Evolutionary conservation across 139 green algal genomes (phyloP).

Genomic region (Spirogloea muscicola): DNA sequence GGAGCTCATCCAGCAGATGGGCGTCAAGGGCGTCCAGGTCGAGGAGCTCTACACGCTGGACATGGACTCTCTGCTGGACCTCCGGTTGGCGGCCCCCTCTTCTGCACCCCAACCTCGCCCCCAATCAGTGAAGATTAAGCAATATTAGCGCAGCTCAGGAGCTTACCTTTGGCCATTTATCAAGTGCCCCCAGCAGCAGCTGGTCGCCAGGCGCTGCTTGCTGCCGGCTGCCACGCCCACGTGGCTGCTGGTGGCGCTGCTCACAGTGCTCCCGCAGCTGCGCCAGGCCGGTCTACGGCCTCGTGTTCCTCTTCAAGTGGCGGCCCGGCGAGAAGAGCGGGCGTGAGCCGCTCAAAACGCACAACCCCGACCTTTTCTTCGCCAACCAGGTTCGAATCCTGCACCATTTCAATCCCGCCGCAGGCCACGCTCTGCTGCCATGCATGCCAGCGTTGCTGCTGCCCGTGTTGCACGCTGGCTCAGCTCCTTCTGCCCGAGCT

Average conservation of each 20-base stretch:
- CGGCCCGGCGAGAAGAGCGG: slow-evolving; percentile 64
- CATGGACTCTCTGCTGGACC: slow-evolving; percentile 52
- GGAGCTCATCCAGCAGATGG: slow-evolving; percentile 85
- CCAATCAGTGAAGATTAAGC: no score
- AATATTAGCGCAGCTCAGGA: no score
- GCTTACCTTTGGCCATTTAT: no score
- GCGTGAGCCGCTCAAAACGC: slow-evolving; percentile 49
- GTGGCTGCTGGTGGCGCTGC: no score
- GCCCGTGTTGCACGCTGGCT: no score
- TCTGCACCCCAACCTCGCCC: slow-evolving; percentile 36
- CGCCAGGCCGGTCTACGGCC: slow-evolving; percentile 88
- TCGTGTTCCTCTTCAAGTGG: slow-evolving; percentile 99
- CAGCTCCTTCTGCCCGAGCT: no score
- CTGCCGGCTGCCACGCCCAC: no score
- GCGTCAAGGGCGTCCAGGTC: slow-evolving; percentile 76
- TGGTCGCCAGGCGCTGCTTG: no score
- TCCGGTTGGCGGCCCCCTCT: slow-evolving; percentile 55
- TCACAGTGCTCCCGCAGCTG: not conserved
- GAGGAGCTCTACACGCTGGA: slow-evolving; percentile 89
- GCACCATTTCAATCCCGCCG: no score
- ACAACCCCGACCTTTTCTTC: slow-evolving; percentile 83
- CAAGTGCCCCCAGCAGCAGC: no score
- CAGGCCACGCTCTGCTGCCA: no score
- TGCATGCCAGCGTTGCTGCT: no score
- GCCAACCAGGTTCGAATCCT: slow-evolving; percentile 83